Base-by-base conservation (phyloP, 768 basidiomycete genomes). In the Xerocomellus intermedius region DNA sequence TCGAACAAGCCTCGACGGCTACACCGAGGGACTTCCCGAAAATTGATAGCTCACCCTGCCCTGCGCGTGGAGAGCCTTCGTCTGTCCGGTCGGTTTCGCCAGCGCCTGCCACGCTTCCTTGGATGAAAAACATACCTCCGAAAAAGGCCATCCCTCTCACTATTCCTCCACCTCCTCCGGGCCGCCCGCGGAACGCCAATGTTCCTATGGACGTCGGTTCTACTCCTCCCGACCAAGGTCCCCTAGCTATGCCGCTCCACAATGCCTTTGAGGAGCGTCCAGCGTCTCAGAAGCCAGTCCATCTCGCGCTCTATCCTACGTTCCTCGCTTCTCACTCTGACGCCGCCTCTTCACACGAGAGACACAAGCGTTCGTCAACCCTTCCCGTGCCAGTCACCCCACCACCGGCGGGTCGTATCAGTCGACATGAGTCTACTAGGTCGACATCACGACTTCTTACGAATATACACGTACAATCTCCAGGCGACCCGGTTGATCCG, bases 391-490 rank as follows among this genome's bases (percentile, higher is more conserved):
- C 58, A 12, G 55, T 57, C 42, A 59, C 44, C 33, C 64, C 60
- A 36, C 57, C 61, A 9, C 32, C 26, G 6, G 54, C 24, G 53
- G 52, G 42, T 59, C 63, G 59, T 52, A 45, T 54, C 61, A 56
- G 62, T 52, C 52, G 56, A 50, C 63, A 42, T 8, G 50, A 49
- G 50, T 59, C 63, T 48, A 67, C 67, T 37, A 57, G 63, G 32
- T 78, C 81, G 13, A 72, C 79, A 36, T 78, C 79, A 47, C 72
- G 77, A 39, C 70, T 78, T 53, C 69, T 79, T 58, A 78, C 79
- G 50, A 65, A 74, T 24, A 74, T 72, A 22, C 69, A 78, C 61
- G 73, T 75, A 19, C 73, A 75, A 56, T 68, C 75, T 59, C 72
- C 78, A 47, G 54, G 56, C 47, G 62, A 55, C 14, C 30, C 56